phyloP scores from a whole-genome alignment of 371 early-diverging fungal genomes.

The Batrachochytrium dendrobatidis region DNA sequence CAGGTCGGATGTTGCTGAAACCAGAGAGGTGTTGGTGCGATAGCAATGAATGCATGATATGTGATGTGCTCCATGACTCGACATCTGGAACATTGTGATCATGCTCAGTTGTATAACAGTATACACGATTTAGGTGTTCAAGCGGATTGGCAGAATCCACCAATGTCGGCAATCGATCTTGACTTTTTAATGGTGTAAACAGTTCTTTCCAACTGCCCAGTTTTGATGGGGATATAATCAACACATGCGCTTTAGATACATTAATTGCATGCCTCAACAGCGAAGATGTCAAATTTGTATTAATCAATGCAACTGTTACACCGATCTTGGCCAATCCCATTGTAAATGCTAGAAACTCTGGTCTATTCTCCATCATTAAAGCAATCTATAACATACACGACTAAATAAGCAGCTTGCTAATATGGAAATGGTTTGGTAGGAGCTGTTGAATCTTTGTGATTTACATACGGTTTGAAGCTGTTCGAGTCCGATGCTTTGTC shows the following conservation, averaged over 20 bases:
- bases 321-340: slow-evolving; percentile 27
- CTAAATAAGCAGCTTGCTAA: not conserved
- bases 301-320: slow-evolving; percentile 20
- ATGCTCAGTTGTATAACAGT: no score
- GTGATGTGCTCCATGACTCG: no score
- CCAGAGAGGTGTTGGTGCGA: no score
- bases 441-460: not conserved
- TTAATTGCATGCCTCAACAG: slow-evolving; percentile 18
- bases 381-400: not conserved
- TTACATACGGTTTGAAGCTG: not conserved
- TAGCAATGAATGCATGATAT: no score
- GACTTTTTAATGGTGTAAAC: no score
- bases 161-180: no score
- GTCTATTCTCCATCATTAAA: slow-evolving; percentile 14
- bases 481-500: not conserved
- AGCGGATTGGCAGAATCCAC: not conserved
- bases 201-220: slow-evolving; percentile 7
- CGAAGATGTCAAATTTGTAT: slow-evolving; percentile 20
- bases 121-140: no score
- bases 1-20: slow-evolving; percentile 1
- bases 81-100: not conserved
- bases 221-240: slow-evolving; percentile 10
- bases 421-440: not conserved
- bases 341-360: slow-evolving; percentile 23
- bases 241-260: slow-evolving; percentile 1